Conservation (phyloP, 2,329 filamentous ascomycete genomes). For the Domatiomyces globalis region DNA sequence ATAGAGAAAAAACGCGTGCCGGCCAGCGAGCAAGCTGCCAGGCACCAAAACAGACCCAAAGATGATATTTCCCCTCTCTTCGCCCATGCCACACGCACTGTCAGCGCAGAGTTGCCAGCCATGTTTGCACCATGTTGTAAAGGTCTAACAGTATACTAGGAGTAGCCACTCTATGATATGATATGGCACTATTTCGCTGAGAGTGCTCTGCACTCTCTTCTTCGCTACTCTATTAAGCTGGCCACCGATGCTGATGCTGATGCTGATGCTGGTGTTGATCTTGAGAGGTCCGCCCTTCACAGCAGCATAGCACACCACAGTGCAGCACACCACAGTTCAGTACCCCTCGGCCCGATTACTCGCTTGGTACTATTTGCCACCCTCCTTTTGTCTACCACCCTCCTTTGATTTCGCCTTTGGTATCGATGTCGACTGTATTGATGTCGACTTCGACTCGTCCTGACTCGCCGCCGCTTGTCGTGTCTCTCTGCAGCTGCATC, state of each 20-base stretch:
- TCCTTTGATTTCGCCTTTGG: background rate
- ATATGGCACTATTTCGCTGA: background rate
- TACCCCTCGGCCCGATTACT: too few species aligned
- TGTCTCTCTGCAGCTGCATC: too few species aligned
- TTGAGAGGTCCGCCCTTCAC: too few species aligned
- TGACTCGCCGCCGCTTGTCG: too few species aligned
- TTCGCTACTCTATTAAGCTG: too few species aligned
- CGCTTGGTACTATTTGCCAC: background rate
- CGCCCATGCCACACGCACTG: background rate
- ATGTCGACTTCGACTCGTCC: too few species aligned
- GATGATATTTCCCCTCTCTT: background rate
- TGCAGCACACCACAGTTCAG: too few species aligned
- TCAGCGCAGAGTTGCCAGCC: background rate
- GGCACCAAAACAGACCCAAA: background rate
- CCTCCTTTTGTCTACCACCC: background rate
- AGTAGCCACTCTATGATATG: background rate
- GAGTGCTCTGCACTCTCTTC: too few species aligned
- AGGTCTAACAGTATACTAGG: background rate
- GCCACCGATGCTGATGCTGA: background rate
- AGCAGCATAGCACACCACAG: too few species aligned
- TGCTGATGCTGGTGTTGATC: background rate
- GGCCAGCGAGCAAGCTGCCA: background rate
- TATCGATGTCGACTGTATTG: background rate
- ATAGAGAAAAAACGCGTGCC: too few species aligned
- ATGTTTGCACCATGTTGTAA: background rate